Conservation (phyloP, 1,284 basidiomycete genomes). For the Ceratobasidium sp. region DNA sequence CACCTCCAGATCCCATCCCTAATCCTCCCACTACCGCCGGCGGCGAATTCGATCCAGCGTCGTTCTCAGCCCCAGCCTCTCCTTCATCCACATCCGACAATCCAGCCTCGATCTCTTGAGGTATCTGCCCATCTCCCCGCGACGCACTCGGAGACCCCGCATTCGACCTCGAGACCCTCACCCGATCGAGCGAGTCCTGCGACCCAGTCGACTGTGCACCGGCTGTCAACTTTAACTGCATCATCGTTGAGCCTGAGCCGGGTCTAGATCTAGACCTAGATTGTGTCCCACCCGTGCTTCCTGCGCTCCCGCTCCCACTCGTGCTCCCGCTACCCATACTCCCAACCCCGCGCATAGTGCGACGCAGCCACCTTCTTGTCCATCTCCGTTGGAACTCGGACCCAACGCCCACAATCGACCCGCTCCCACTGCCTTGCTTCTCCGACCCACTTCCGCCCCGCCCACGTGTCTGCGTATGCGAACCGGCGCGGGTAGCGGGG, state of each 20-base stretch:
- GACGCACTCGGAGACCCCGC: conserved; percentile 21
- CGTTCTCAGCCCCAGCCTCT: too few relatives aligned
- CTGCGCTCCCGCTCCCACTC: conserved; percentile 8
- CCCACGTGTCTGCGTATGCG: not conserved
- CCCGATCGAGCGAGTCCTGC: conserved; percentile 31
- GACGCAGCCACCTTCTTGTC: conserved; percentile 29
- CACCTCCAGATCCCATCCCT: too few relatives aligned
- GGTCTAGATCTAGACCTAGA: not conserved
- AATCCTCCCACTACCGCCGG: too few relatives aligned
- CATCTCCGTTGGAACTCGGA: conserved; percentile 22
- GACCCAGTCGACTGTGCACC: not conserved
- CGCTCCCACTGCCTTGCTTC: not conserved
- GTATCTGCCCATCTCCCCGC: not conserved
- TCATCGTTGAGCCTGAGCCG: not conserved
- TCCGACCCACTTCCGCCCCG: not conserved
- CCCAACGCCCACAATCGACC: conserved; percentile 8
- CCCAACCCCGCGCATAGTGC: conserved; percentile 30
- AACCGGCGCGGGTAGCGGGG: not conserved
- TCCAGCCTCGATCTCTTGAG: not conserved
- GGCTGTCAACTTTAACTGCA: not conserved
- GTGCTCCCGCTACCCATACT: conserved; percentile 38
- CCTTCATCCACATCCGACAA: conserved; percentile 27
- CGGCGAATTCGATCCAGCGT: too few relatives aligned
- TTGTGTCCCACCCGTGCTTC: not conserved
- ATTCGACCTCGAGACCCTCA: conserved; percentile 22